Conservation (phyloP, 192 early-diverging fungal genomes). For the Backusella liffmaniae region DNA sequence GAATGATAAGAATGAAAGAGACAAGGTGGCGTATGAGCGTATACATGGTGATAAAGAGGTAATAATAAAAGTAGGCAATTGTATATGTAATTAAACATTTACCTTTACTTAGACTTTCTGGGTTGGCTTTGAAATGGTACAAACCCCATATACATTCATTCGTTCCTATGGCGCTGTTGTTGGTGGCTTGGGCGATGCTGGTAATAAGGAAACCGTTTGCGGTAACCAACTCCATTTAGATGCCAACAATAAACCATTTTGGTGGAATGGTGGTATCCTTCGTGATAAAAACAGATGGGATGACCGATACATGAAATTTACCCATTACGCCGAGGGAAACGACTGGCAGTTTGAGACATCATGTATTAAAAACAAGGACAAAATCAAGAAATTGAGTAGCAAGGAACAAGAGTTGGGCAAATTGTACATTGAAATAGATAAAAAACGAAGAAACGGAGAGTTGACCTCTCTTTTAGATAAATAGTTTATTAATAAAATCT, state of each 20-base stretch:
- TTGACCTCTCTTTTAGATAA: neutral
- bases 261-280: constrained; percentile 56
- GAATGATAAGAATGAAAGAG: constrained; percentile 52
- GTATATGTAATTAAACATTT: neutral
- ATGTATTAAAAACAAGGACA: constrained; percentile 39
- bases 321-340: constrained; percentile 37
- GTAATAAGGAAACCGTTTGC: constrained; percentile 36
- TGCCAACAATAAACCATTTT: constrained; percentile 36
- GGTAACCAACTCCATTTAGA: constrained; percentile 47
- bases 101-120: constrained; percentile 45
- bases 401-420: constrained; percentile 10
- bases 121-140: constrained; percentile 60
- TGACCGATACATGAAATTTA: constrained; percentile 38
- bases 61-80: neutral
- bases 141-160: constrained; percentile 52
- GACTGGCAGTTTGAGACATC: constrained; percentile 43
- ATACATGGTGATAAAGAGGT: constrained; percentile 69
- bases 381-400: constrained; percentile 11
- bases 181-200: constrained; percentile 43
- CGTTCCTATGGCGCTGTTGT: constrained; percentile 50
- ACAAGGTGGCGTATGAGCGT: constrained; percentile 43
- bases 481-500: constrained; percentile 24
- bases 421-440: constrained; percentile 20
- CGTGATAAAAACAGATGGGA: constrained; percentile 44
- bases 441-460: constrained; percentile 5